Evolutionary conservation across 2,329 filamentous ascomycete genomes (phyloP), one percentile per base, ranked within the genome.

Genomic region (Kalaharituber pfeilii): DNA sequence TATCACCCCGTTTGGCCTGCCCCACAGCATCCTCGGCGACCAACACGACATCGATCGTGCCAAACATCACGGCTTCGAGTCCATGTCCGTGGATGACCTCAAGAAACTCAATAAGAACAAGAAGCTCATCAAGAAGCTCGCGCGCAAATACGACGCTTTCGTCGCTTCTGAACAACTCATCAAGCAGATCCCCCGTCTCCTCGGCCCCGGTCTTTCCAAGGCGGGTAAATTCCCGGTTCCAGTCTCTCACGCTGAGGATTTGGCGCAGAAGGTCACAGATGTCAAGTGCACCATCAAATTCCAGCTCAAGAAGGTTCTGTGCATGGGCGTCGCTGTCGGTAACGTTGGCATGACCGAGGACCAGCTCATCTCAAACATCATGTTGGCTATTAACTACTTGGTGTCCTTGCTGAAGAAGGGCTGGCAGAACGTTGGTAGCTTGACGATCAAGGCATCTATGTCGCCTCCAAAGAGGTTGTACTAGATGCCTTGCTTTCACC

Each of bases 61-160:
- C 71, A 98, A 98, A 83, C 91, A 98, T 80, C 85, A 87, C 69
- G 89, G 87, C 72, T 81, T 96, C 66, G 91, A 98, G 71, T 87
- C 89, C 76, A 96, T 96, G 91, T 94, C 86, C 69, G 75, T 86
- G 65, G 91, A 98, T 69, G 91, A 98, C 75, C 77, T 98, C 76
- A 98, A 98, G 86, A 98, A 98, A 84, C 86, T 98, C 66, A 98
- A 98, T 84, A 98, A 98, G 86, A 98, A 98, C 86, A 96, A 98
- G 86, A 98, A 98, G 84, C 83, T 96, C 69, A 95, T 98, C 83
- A 98, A 98, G 87, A 98, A 98, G 84, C 85, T 98, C 65, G 91
- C 91, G 63, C 87, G 88, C 82, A 98, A 98, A 80, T 96, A 98
- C 82, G 91, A 98, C 75, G 91, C 91, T 67, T 98, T 98, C 77